Evolutionary conservation across 495 filamentous ascomycete species (phyloP).

Genomic region (Xylaria venustula): DNA sequence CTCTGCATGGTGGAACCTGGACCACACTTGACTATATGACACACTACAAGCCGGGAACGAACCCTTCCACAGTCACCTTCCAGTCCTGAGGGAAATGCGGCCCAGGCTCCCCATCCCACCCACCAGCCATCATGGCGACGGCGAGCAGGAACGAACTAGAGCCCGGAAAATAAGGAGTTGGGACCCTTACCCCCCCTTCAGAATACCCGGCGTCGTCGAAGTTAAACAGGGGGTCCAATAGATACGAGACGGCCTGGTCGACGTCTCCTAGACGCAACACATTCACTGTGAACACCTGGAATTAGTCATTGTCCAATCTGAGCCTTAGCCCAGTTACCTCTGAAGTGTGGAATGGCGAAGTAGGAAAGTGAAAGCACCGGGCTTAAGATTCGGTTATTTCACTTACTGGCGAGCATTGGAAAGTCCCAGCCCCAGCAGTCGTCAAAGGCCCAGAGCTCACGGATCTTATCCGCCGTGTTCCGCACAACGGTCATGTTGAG

Average conservation of each 20-base stretch:
- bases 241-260: slow-evolving; percentile 46
- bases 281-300: slow-evolving; percentile 32
- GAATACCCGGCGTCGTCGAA: slow-evolving; percentile 56
- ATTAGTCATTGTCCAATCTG: not conserved
- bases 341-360: not conserved
- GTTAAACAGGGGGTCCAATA: slow-evolving; percentile 45
- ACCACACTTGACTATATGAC: not conserved
- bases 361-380: too few relatives aligned
- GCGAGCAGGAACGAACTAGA: slow-evolving; percentile 47
- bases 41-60: slow-evolving; percentile 30
- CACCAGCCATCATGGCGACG: slow-evolving; percentile 55
- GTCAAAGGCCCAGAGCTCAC: slow-evolving; percentile 44
- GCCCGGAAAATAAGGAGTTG: slow-evolving; percentile 57
- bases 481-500: slow-evolving; percentile 39
- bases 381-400: not conserved
- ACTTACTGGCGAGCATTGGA: slow-evolving; percentile 46
- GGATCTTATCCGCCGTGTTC: slow-evolving; percentile 45
- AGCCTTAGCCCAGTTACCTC: not conserved
- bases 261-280: slow-evolving; percentile 43
- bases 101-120: slow-evolving; percentile 48
- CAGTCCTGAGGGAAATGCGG: slow-evolving; percentile 44
- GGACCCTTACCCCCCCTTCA: slow-evolving; percentile 48
- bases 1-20: not conserved
- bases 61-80: slow-evolving; percentile 49
- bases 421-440: slow-evolving; percentile 56